These are phyloP conservation scores for Platanthera guangdongensis DNA, from an alignment of 106 monocot species.

Conservation along the genomic window DNA sequence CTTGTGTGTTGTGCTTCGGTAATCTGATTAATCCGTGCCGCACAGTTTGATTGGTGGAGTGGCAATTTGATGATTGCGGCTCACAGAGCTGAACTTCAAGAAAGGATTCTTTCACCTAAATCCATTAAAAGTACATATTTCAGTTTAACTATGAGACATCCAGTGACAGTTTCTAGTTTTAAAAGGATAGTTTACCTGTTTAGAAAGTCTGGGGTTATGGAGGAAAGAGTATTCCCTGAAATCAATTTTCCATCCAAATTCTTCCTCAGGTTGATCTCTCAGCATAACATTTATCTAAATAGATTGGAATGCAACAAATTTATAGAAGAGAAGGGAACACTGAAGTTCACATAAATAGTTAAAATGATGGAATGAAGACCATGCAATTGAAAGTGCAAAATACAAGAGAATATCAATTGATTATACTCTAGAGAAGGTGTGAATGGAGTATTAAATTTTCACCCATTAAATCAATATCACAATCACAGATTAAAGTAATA, in stretches of 20 bases:
- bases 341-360: not conserved
- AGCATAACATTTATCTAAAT: conserved; percentile 72
- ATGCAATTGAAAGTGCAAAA: too few species aligned
- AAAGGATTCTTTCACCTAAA: conserved; percentile 70
- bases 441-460: too few species aligned
- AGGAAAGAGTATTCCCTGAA: conserved; percentile 87
- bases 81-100: conserved; percentile 67
- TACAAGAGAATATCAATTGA: too few species aligned
- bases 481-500: too few species aligned
- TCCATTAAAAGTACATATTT: conserved; percentile 7
- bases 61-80: conserved; percentile 30
- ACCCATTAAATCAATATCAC: too few species aligned
- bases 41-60: conserved; percentile 20
- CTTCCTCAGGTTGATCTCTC: conserved; percentile 42
- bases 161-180: not conserved
- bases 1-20: conserved; percentile 54
- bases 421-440: too few species aligned
- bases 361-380: not conserved
- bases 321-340: not conserved
- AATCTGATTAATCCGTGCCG: conserved; percentile 29
- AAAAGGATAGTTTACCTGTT: conserved; percentile 24
- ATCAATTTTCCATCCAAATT: conserved; percentile 74
- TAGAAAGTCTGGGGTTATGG: conserved; percentile 62
- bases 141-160: not conserved
- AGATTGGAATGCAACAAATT: not conserved